These are phyloP conservation scores for Solanum appendiculatum DNA, from an alignment of 257 asterid genomes.

Conservation along the genomic window DNA sequence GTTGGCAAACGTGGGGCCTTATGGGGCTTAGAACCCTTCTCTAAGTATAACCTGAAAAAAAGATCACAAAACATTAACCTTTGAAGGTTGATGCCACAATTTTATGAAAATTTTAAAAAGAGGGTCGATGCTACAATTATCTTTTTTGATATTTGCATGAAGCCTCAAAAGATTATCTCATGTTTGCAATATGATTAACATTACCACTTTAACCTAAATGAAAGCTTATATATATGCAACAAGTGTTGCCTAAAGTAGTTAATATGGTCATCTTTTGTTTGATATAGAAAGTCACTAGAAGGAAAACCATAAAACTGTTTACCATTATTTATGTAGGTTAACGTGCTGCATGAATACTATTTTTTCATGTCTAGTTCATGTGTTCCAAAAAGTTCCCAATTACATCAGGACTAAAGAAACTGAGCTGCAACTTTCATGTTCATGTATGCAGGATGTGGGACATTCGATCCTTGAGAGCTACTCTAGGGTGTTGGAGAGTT, in stretches of 20 bases:
- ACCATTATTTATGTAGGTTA: background rate
- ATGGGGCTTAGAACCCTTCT: background rate
- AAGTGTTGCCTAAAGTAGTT: background rate
- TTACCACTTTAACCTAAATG: background rate
- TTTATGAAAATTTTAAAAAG: background rate
- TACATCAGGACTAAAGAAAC: background rate
- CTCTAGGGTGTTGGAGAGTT: constrained; percentile 85
- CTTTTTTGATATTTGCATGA: background rate
- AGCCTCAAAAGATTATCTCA: background rate
- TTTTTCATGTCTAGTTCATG: background rate
- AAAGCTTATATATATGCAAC: background rate
- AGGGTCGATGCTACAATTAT: background rate
- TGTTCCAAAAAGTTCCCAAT: background rate
- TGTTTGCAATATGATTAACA: background rate
- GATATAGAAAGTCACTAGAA: background rate
- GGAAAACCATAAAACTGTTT: background rate
- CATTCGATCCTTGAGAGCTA: constrained; percentile 96
- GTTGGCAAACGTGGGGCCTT: background rate
- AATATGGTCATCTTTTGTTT: background rate
- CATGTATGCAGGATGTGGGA: constrained; percentile 66
- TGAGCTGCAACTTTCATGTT: background rate
- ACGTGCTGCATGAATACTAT: background rate
- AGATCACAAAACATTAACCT: too few relatives aligned
- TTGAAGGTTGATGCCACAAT: background rate
- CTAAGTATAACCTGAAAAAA: background rate